A percentile compares a stretch with the other conserved stretches of the same genome.
phyloP scores from a whole-genome alignment of 305 asterid genomes.

The Fraxinus sp. region DNA sequence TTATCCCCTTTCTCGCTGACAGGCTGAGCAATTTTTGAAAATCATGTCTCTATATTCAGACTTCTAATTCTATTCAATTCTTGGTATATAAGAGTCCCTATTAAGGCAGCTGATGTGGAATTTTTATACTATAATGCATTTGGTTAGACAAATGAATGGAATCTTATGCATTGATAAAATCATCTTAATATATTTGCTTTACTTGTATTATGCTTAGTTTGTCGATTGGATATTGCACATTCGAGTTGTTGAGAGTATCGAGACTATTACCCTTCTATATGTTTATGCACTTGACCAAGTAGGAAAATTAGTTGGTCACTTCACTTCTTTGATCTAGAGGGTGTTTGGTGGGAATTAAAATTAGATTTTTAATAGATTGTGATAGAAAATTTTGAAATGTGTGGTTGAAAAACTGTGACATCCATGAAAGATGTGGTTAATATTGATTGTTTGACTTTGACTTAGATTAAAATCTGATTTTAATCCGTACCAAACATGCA shows the following conservation, averaged over 20 bases:
- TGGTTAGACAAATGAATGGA: constrained; percentile 13
- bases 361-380: too few species aligned
- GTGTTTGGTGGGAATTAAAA: too few species aligned
- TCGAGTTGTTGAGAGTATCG: neutral
- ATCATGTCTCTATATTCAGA: constrained; percentile 17
- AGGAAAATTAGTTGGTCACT: neutral
- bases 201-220: neutral
- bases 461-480: too few species aligned
- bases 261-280: neutral
- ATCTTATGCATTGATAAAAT: neutral
- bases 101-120: constrained; percentile 28
- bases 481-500: too few species aligned
- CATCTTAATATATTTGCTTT: neutral
- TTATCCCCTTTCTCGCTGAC: neutral
- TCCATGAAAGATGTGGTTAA: too few species aligned
- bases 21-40: constrained; percentile 15
- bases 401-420: too few species aligned
- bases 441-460: too few species aligned
- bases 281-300: neutral
- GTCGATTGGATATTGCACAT: neutral
- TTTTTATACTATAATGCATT: constrained; percentile 9
- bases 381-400: too few species aligned
- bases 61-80: constrained; percentile 24
- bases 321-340: neutral
- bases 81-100: constrained; percentile 45